A percentile compares a stretch with the other conserved stretches of the same genome.
Conservation (phyloP, 163 green algal species). For the Scenedesmus sp. region DNA sequence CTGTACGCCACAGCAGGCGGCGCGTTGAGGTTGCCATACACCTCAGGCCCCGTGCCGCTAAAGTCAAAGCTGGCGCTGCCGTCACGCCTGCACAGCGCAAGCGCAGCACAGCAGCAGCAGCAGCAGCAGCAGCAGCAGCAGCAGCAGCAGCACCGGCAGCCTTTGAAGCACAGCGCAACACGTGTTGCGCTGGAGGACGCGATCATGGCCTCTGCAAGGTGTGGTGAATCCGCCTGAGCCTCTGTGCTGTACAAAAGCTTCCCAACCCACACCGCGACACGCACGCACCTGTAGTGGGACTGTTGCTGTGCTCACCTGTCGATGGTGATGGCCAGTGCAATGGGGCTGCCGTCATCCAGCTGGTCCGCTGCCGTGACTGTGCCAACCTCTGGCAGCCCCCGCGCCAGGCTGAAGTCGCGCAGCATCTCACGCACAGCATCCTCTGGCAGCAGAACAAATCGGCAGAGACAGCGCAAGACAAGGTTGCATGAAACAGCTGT, state of each 20-base stretch:
- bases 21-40: slow-evolving; percentile 97
- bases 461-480: not conserved
- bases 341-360: slow-evolving; percentile 94
- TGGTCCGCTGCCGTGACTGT: slow-evolving; percentile 83
- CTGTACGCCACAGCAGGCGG: slow-evolving; percentile 93
- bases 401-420: slow-evolving; percentile 73
- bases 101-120: not conserved
- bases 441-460: slow-evolving; percentile 72
- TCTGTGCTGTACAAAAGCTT: too few species aligned
- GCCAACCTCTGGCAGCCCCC: slow-evolving; percentile 84
- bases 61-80: slow-evolving; percentile 96
- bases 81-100: slow-evolving; percentile 45
- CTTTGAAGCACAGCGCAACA: not conserved
- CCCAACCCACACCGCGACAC: not conserved
- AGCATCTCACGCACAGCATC: slow-evolving; percentile 93
- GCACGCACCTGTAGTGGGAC: not conserved
- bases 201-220: too few species aligned
- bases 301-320: slow-evolving; percentile 66
- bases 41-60: slow-evolving; percentile 87
- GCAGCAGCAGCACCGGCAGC: not conserved
- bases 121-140: not conserved
- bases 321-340: slow-evolving; percentile 91
- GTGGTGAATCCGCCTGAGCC: not conserved
- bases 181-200: too few species aligned
- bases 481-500: too few species aligned